Evolutionary conservation across 148 eudicot genomes (phyloP), one percentile per base, ranked within the genome.

Genomic region (Tetragonia tetragonoides): DNA sequence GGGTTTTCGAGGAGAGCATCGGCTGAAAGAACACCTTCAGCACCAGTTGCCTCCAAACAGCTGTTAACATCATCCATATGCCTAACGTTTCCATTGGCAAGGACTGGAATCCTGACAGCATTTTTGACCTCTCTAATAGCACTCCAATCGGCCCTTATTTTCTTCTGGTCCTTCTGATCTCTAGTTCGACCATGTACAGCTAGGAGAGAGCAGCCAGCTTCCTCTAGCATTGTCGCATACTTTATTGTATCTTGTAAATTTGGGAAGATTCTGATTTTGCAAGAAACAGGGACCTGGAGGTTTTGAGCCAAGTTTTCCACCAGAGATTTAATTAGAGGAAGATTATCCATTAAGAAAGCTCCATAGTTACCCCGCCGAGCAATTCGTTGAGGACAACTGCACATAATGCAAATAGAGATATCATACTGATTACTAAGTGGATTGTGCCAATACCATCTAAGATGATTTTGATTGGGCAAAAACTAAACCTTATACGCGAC

Each of bases 141-240:
- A 23, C 79, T 39, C 97, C 97, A 93, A 28, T 91, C 88, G 9
- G 99, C 99, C 65, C 97, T 78, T 64, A 95, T 63, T 74, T 95
- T 95, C 74, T 69, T 91, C 56, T 93, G 95, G 78, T 95, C 98
- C 71, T 95, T 95, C 82, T 95, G 97, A 77, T 95, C 98, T 80
- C 97, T 86, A 46, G 99, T 95, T 70, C 98, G 89, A 14, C 99
- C 99, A 73, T 95, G 99, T 49, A 95, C 98, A 9, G 99, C 99
- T 61, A 95, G 82, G 70, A 95, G 95, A 78, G 94, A 83, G 74
- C 99, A 95, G 10, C 99, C 99, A 42, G 99, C 99, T 73, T 90
- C 97, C 81, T 95, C 97, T 70, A 95, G 80, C 99, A 95, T 95
- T 75, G 73, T 91, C 2, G 99, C 99, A 77, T 95, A 95, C 53